Base-by-base conservation (phyloP, 495 filamentous ascomycete genomes). In the Annulohypoxylon maeteangense region DNA sequence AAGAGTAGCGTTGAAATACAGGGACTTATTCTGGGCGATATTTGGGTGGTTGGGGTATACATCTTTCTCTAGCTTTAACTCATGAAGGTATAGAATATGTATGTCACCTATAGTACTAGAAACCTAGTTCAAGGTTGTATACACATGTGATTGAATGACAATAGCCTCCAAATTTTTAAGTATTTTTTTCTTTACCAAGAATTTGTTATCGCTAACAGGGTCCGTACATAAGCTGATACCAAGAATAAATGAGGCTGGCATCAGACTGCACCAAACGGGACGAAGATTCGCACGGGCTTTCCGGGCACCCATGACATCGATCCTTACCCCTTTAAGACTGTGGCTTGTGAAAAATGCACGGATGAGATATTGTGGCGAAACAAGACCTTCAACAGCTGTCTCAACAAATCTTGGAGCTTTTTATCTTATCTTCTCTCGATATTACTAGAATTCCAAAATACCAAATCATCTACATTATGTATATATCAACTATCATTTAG, bases 361-460 rank as follows among this genome's bases (percentile, higher is more conserved):
- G 18, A 34, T 65, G 68, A 20, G 38, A 65, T 18, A 54, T 45
- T 56, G 68, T 71, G 62, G 68, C 68, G 56, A 36, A 69, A 58
- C 32, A 14, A 48, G 11, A 7, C 47, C 22, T 23, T 36, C 7
- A 22, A 38, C 51, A 31, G 23, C 48, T 16, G 42, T 40, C 58
- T 62, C 40, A 23, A 62, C 20, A 53, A 53, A 31, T 14, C 7
- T 7, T 10, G 8, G 44, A 25, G 45, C 45, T 8, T 25, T 14
- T 5, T 14, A 40, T 40, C 40, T 42, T n/a, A n/a, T n/a, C n/a
- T n/a, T n/a, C n/a, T n/a, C n/a, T n/a, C n/a, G n/a, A n/a, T n/a
- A n/a, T n/a, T n/a, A n/a, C n/a, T n/a, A n/a, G n/a, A n/a, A n/a
- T n/a, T n/a, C n/a, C n/a, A n/a, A 42, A 4, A 42, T 44, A 18